Evolutionary conservation across 2,329 filamentous ascomycete genomes (phyloP).

Genomic region (Fusarium praegraminearum): DNA sequence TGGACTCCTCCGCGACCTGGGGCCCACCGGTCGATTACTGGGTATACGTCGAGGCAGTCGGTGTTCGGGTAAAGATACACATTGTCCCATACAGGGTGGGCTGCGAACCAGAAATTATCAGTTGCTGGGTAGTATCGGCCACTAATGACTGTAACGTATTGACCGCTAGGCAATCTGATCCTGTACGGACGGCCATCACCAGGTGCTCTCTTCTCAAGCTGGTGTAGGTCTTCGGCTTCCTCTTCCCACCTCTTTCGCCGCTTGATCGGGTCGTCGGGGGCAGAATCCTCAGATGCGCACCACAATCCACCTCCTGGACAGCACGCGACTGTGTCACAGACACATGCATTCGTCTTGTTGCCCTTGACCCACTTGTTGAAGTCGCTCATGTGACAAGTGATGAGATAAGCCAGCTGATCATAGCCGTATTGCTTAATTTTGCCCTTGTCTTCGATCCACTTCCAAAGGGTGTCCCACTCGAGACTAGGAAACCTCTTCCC

Average conservation of each 20-base stretch:
- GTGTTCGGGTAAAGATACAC: conserved; percentile 12
- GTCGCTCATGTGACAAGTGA: conserved; percentile 11
- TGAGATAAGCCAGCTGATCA: conserved; percentile 15
- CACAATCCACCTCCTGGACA: conserved; percentile 16
- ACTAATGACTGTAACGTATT: background rate
- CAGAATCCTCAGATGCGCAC: conserved; percentile 20
- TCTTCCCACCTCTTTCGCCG: conserved; percentile 12
- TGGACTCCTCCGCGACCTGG: conserved; percentile 10
- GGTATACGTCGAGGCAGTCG: conserved; percentile 13
- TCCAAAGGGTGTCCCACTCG: conserved; percentile 8
- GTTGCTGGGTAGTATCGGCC: conserved; percentile 9
- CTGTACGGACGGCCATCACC: conserved; percentile 10
- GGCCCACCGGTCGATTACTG: background rate
- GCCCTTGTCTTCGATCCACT: conserved; percentile 10
- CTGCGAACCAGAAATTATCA: conserved; percentile 13
- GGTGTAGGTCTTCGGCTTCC: conserved; percentile 7
- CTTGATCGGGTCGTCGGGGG: conserved; percentile 6
- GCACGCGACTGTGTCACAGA: conserved; percentile 10
- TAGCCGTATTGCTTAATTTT: conserved; percentile 8
- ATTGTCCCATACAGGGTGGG: conserved; percentile 19
- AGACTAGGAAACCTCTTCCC: conserved; percentile 11
- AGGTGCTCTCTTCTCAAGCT: conserved; percentile 3
- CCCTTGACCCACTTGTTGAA: conserved; percentile 9
- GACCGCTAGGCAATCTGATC: conserved; percentile 9
- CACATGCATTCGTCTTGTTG: conserved; percentile 2